A percentile compares a stretch with the other conserved stretches of the same genome.
Conservation (phyloP, 805 yeast species). For the Teunomyces lycoperdinae region DNA sequence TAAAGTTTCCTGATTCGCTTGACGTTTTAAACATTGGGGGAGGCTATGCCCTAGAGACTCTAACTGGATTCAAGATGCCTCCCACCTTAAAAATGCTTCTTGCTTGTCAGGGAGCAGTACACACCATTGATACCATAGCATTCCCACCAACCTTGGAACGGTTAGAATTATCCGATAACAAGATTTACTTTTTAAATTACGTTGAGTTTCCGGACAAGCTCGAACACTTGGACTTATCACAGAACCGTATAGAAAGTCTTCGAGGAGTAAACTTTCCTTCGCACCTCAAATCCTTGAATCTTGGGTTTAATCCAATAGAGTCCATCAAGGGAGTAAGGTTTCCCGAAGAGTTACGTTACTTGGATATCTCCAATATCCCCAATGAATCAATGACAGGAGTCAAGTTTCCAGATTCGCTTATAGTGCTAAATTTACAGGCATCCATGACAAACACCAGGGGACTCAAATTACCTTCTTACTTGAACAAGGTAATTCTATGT, state of each 20-base stretch:
- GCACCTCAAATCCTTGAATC: conserved; percentile 24
- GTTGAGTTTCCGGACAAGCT: conserved; percentile 36
- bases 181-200: conserved; percentile 36
- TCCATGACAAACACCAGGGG: conserved; percentile 47
- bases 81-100: conserved; percentile 24
- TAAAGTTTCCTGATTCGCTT: conserved; percentile 35
- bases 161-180: conserved; percentile 35
- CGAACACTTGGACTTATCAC: conserved; percentile 32
- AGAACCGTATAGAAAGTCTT: conserved; percentile 38
- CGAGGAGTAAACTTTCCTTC: conserved; percentile 38
- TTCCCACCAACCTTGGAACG: conserved; percentile 33
- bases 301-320: conserved; percentile 42
- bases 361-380: conserved; percentile 42
- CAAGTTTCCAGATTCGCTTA: conserved; percentile 41
- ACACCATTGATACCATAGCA: conserved; percentile 33
- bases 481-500: conserved; percentile 31
- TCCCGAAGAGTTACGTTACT: conserved; percentile 34
- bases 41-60: conserved; percentile 36
- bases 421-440: conserved; percentile 37
- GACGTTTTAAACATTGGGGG: conserved; percentile 40
- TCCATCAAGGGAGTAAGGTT: conserved; percentile 39
- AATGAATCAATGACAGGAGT: conserved; percentile 47
- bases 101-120: conserved; percentile 34
- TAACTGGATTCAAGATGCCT: conserved; percentile 40
- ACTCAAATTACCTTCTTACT: conserved; percentile 33